Conservation (phyloP, 2,329 filamentous ascomycete species). For the Exophiala alcalophila region DNA sequence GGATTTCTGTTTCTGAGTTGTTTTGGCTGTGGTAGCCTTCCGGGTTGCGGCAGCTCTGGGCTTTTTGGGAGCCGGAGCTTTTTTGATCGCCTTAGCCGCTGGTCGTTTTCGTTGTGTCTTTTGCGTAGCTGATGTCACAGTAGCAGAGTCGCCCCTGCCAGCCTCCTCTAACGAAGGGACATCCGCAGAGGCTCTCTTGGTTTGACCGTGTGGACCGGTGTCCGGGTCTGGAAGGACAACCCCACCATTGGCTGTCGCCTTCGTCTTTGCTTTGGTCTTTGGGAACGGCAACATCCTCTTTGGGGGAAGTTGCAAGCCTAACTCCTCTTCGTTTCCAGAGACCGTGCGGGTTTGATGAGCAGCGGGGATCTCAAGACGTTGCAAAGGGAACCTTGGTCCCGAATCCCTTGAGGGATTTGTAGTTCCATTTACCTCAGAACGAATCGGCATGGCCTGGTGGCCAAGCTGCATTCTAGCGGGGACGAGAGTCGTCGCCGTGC, state of each 20-base stretch:
- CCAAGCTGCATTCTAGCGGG: not conserved
- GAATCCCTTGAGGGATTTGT: too few relatives aligned
- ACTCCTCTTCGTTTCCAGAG: not conserved
- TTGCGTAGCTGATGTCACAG: conserved; percentile 2
- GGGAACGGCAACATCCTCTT: conserved; percentile 43
- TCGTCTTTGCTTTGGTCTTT: conserved; percentile 20
- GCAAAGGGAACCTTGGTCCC: too few relatives aligned
- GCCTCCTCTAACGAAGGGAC: too few relatives aligned
- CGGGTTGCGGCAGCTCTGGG: conserved; percentile 11
- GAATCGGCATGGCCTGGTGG: not conserved
- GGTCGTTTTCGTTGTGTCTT: conserved; percentile 16
- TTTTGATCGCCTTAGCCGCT: conserved; percentile 7
- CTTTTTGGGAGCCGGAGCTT: conserved; percentile 17
- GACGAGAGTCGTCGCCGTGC: conserved; percentile 21
- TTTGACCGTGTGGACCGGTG: too few relatives aligned
- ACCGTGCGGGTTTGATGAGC: not conserved
- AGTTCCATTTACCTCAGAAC: not conserved
- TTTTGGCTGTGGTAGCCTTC: conserved; percentile 9
- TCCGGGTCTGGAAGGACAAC: too few relatives aligned
- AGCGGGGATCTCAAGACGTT: not conserved
- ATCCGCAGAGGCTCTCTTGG: too few relatives aligned
- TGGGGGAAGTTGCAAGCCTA: conserved; percentile 37
- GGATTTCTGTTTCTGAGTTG: conserved; percentile 7
- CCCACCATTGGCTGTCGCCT: too few relatives aligned
- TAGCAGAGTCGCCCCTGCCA: not conserved